Percentiles rank a stretch among this genome's conserved stretches.
These are phyloP conservation scores for Vitis hybrid DNA, from an alignment of 177 flowering plant species.

Conservation along the genomic window DNA sequence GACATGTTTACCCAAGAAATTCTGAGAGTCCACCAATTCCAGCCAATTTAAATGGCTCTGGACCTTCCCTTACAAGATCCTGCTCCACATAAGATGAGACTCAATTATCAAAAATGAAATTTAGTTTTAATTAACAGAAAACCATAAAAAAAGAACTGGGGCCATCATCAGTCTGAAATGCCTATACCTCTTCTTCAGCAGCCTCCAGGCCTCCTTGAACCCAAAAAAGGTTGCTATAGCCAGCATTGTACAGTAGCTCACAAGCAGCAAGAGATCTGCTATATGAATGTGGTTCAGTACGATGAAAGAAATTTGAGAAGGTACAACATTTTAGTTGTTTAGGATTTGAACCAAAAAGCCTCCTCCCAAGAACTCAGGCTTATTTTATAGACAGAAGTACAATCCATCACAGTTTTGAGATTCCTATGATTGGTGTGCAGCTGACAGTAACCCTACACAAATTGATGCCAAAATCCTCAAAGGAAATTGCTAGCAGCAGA, in stretches of 20 bases:
- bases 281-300: constrained; percentile 10
- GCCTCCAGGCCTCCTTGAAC: constrained; percentile 95
- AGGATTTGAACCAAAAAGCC: not conserved
- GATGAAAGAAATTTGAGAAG: not conserved
- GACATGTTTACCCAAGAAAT: constrained; percentile 75
- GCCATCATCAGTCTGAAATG: not conserved
- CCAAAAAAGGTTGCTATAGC: constrained; percentile 90
- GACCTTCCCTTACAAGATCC: constrained; percentile 92
- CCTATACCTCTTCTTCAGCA: constrained; percentile 87
- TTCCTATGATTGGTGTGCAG: too few relatives aligned
- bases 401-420: too few relatives aligned
- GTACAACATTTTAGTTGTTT: not conserved
- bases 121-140: not conserved
- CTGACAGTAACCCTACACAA: too few relatives aligned
- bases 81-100: constrained; percentile 25
- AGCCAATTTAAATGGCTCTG: constrained; percentile 85
- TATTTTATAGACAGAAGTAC: too few relatives aligned
- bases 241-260: constrained; percentile 84
- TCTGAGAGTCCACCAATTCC: constrained; percentile 97
- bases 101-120: not conserved
- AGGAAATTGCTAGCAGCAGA: too few relatives aligned
- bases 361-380: too few relatives aligned
- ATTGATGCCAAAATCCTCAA: too few relatives aligned
- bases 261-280: constrained; percentile 97
- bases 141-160: not conserved